Evolutionary conservation across 2,329 filamentous ascomycete genomes (phyloP).

Genomic region (Phaeosphaeriaceae sp.): DNA sequence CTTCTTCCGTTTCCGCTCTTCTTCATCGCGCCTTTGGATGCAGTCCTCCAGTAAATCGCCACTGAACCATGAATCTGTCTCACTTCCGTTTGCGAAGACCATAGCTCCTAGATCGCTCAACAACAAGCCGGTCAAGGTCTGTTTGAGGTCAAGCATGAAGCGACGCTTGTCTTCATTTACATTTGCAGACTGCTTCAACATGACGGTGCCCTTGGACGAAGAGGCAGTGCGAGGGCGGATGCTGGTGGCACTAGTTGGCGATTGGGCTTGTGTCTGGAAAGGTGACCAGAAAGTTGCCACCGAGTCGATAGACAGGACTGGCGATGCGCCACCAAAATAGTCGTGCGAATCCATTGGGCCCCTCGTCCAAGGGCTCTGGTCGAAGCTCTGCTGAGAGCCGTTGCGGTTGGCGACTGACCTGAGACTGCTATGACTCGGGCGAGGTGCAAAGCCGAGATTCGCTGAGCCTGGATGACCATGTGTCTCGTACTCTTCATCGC

Average conservation of each 20-base stretch:
- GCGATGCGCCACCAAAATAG: constrained; percentile 72
- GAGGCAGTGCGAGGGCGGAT: constrained; percentile 70
- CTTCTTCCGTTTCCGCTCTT: constrained; percentile 49
- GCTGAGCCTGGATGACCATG: constrained; percentile 46
- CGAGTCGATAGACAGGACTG: constrained; percentile 75
- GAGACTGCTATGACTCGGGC: constrained; percentile 64
- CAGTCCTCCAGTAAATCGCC: constrained; percentile 62
- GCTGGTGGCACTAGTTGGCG: constrained; percentile 68
- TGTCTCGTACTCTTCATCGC: constrained; percentile 55
- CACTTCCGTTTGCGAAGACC: constrained; percentile 86
- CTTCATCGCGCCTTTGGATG: constrained; percentile 50
- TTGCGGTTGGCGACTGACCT: constrained; percentile 68
- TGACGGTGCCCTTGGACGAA: constrained; percentile 72
- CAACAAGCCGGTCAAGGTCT: constrained; percentile 81
- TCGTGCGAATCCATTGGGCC: constrained; percentile 75
- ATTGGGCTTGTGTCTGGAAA: constrained; percentile 72
- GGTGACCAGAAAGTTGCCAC: constrained; percentile 88
- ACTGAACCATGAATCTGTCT: constrained; percentile 88
- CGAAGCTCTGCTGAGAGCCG: constrained; percentile 72
- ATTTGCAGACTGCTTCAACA: constrained; percentile 62
- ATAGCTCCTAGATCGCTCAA: constrained; percentile 88
- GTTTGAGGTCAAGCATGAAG: constrained; percentile 80
- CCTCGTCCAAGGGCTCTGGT: constrained; percentile 69
- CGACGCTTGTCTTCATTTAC: constrained; percentile 73
- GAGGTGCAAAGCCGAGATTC: constrained; percentile 55